These are phyloP conservation scores for Coemansia sp. DNA, from an alignment of 192 early-diverging fungal species.

Conservation along the genomic window DNA sequence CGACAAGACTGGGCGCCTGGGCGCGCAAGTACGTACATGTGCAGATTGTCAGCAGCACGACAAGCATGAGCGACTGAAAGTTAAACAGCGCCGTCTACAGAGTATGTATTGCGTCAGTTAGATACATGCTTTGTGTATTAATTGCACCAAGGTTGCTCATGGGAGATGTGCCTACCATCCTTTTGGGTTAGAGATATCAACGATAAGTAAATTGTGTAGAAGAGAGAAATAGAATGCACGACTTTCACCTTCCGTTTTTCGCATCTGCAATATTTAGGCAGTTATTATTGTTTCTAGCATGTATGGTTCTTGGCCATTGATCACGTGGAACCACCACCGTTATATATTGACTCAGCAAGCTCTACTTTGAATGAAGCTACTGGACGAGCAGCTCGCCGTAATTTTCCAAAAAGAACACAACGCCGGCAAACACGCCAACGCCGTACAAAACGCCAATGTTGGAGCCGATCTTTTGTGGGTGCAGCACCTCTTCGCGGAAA, in stretches of 20 bases:
- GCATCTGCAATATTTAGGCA: not conserved
- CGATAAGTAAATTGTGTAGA: not conserved
- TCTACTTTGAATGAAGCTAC: constrained; percentile 2
- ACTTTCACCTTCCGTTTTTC: too few relatives aligned
- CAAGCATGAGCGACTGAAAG: constrained; percentile 87
- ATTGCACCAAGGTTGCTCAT: too few relatives aligned
- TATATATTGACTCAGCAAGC: not conserved
- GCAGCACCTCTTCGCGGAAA: constrained; percentile 44
- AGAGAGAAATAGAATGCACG: too few relatives aligned
- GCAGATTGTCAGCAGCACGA: constrained; percentile 90
- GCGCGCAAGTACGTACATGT: constrained; percentile 94
- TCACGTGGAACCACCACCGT: not conserved
- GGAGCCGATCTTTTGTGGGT: constrained; percentile 31
- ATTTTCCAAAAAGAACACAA: constrained; percentile 48
- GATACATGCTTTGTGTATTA: too few relatives aligned
- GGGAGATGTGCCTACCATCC: too few relatives aligned
- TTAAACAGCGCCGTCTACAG: constrained; percentile 93
- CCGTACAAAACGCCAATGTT: constrained; percentile 51
- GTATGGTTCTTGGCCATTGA: not conserved
- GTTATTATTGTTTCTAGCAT: not conserved
- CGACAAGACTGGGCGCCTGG: constrained; percentile 81
- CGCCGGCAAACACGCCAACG: constrained; percentile 49
- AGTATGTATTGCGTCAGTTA: not conserved
- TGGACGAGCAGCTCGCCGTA: constrained; percentile 48
- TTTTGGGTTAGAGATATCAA: not conserved